A percentile compares a stretch with the other conserved stretches of the same genome.
Evolutionary conservation across 2,329 filamentous ascomycete species (phyloP).

Genomic region (Aplosporella prunicola): DNA sequence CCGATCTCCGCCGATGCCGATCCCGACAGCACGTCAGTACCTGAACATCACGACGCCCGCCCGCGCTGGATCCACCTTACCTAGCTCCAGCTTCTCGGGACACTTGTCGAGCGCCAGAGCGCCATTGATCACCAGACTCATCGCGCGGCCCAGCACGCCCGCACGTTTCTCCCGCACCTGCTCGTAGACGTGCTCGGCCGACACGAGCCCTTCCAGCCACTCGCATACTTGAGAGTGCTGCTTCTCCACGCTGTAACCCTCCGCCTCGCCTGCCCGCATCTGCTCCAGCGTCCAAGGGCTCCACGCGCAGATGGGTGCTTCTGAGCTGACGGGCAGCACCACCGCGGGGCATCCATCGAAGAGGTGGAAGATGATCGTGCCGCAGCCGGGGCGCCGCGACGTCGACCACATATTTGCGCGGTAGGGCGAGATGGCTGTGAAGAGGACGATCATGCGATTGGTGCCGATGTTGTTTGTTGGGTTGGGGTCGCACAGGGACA

Average conservation of each 20-base stretch:
- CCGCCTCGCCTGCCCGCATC: conserved; percentile 16
- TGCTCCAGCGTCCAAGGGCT: conserved; percentile 26
- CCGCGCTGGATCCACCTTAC: too few relatives aligned
- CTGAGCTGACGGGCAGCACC: conserved; percentile 23
- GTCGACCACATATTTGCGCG: conserved; percentile 28
- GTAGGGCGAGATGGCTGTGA: conserved; percentile 30
- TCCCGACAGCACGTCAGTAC: too few relatives aligned
- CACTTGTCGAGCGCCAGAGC: too few relatives aligned
- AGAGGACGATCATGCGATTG: conserved; percentile 28
- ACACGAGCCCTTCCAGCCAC: conserved; percentile 24
- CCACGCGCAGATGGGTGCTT: conserved; percentile 23
- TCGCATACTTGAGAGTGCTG: conserved; percentile 29
- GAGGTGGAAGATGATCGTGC: conserved; percentile 28
- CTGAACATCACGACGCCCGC: too few relatives aligned
- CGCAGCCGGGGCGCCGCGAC: conserved; percentile 29
- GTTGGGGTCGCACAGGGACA: conserved; percentile 24
- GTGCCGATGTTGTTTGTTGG: conserved; percentile 21
- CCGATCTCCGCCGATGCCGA: too few relatives aligned
- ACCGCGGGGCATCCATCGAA: conserved; percentile 28
- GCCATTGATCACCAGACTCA: conserved; percentile 30
- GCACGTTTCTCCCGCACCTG: conserved; percentile 21
- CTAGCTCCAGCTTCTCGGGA: too few relatives aligned
- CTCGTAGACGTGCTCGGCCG: conserved; percentile 18
- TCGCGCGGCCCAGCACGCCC: conserved; percentile 23
- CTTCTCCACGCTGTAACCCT: conserved; percentile 17